Evolutionary conservation across 495 filamentous ascomycete genomes (phyloP), one percentile per base, ranked within the genome.

Genomic region (Trichoderma parareesei): DNA sequence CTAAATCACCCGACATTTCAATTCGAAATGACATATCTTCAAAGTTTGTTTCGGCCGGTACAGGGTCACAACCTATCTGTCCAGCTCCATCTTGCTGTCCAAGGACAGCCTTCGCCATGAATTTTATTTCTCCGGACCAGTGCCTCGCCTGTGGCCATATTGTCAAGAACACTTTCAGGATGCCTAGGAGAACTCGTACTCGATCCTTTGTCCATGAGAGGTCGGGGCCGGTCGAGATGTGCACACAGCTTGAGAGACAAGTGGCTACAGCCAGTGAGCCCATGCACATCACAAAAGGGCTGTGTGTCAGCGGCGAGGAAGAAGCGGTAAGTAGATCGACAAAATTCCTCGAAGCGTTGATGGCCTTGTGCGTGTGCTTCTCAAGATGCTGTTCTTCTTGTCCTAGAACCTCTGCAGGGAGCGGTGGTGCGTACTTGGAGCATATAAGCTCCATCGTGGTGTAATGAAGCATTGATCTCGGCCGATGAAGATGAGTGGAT

Each of bases 251-350:
- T 2, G 46, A 49, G 9, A 49, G 46, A 49, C 9, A 18, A n/a
- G 46, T 49, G n/a, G 46, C 46, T 18, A 49, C 18, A 3, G 46
- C 46, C 16, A 49, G 18, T 18, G 46, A 49, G 5, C 46, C 46
- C 46, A 49, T 49, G n/a, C 46, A 49, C 46, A 49, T 49, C n/a
- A 49, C 46, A 49, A 49, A 49, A 4, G 46, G 46, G n/a, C 46
- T 49, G 46, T 49, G 46, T 20, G 46, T 49, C 20, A 49, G 8
- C 2, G 46, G 46, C 9, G 46, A 49, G 20, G 46, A 49, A 9
- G 46, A 49, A 20, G 46, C 46, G n/a, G 46, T 49, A 8, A 49
- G 46, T 20, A 49, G 20, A 18, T 49, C 46, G 4, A 49, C 46
- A 27, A 49, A 49, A 7, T 49, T 49, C 18, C 20, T 49, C n/a